Evolutionary conservation across 805 yeast species (phyloP).

Genomic region (Myxozyma mucilagina): DNA sequence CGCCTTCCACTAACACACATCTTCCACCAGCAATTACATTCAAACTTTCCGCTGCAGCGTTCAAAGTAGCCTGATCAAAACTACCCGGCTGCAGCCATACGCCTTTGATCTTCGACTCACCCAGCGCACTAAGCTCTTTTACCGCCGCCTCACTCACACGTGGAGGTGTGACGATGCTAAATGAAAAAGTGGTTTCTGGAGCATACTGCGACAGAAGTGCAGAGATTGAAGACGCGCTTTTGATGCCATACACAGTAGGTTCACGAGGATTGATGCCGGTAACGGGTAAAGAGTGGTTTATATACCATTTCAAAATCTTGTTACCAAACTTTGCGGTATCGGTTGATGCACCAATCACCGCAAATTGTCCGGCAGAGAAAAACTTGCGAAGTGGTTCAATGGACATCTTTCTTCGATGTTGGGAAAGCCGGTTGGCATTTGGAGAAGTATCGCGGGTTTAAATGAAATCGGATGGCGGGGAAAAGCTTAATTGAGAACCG

Average conservation of each 20-base stretch:
- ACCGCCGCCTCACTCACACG: constrained; percentile 51
- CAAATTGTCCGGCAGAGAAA: constrained; percentile 59
- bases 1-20: constrained; percentile 74
- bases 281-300: constrained; percentile 55
- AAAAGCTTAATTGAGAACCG: background rate
- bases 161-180: constrained; percentile 79
- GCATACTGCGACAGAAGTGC: constrained; percentile 27
- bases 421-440: background rate
- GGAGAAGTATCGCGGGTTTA: background rate
- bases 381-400: constrained; percentile 34
- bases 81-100: constrained; percentile 88
- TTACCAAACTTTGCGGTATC: constrained; percentile 67
- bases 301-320: constrained; percentile 70
- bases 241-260: constrained; percentile 48
- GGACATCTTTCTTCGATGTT: constrained; percentile 1
- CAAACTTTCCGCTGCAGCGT: constrained; percentile 42
- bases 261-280: constrained; percentile 66
- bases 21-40: constrained; percentile 53
- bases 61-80: constrained; percentile 53
- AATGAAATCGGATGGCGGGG: background rate
- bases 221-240: constrained; percentile 38
- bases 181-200: constrained; percentile 50
- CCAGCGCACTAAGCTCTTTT: constrained; percentile 42
- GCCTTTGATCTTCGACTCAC: constrained; percentile 47
- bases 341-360: constrained; percentile 71